Conservation (phyloP, 371 early-diverging fungal species). For the Blastocladiella emersonii region DNA sequence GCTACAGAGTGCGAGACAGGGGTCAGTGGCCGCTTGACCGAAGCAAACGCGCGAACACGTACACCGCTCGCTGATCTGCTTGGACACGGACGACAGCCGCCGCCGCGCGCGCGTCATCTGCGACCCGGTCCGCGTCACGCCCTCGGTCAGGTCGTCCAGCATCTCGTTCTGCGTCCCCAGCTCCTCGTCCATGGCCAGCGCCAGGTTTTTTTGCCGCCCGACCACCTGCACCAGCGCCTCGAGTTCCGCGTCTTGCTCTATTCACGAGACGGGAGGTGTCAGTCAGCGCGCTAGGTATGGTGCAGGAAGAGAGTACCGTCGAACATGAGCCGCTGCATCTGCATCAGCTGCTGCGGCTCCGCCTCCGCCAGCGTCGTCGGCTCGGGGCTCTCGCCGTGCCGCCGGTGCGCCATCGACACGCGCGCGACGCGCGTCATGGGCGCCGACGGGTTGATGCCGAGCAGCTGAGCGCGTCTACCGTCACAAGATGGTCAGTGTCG, state of each 20-base stretch:
- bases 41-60: too few species aligned
- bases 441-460: background rate
- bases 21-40: too few species aligned
- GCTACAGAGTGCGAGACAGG: too few species aligned
- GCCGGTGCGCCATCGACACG: background rate
- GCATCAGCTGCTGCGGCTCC: background rate
- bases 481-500: too few species aligned
- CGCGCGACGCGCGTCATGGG: background rate
- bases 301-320: background rate
- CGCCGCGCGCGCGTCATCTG: background rate
- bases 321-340: background rate
- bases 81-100: background rate
- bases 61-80: too few species aligned
- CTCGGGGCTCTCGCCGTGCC: background rate
- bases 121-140: background rate
- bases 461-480: background rate
- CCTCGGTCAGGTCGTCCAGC: background rate
- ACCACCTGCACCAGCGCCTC: background rate
- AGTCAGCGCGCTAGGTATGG: background rate
- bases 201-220: background rate
- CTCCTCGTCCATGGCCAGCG: background rate
- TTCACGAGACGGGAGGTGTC: background rate
- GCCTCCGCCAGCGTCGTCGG: background rate
- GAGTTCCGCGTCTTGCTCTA: slow-evolving; percentile 1
- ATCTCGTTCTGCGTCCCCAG: background rate